These are phyloP conservation scores for Vitis vinifera DNA, from an alignment of 164 flowering plant genomes.

Conservation along the genomic window DNA sequence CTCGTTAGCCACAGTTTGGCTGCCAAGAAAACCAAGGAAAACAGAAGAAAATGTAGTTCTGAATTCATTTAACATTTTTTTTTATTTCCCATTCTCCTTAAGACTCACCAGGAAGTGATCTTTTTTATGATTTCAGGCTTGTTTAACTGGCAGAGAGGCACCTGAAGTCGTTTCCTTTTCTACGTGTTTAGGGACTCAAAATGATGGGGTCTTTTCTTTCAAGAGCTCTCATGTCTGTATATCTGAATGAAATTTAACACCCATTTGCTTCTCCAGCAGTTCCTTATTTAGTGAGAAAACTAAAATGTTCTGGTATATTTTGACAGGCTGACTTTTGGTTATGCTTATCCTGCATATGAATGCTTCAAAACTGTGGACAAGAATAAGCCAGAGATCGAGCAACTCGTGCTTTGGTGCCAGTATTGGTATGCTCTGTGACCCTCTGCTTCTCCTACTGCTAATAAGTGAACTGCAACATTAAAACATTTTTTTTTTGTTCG, in stretches of 20 bases:
- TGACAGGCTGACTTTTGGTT: slow-evolving; percentile 78
- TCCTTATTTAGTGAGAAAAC: not conserved
- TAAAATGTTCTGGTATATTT: not conserved
- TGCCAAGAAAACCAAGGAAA: too few relatives aligned
- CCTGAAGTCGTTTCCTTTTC: too few relatives aligned
- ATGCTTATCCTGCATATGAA: slow-evolving; percentile 88
- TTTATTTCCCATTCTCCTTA: not conserved
- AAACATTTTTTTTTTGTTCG: not conserved
- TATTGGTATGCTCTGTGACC: slow-evolving; percentile 53
- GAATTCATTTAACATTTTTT: not conserved
- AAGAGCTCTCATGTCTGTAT: slow-evolving; percentile 68
- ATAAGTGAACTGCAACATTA: too few relatives aligned
- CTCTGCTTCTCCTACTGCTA: too few relatives aligned
- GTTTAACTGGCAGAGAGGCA: too few relatives aligned
- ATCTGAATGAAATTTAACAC: not conserved
- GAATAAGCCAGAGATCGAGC: slow-evolving; percentile 65
- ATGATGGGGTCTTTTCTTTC: slow-evolving; percentile 80
- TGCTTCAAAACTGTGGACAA: slow-evolving; percentile 82
- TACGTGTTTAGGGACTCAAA: slow-evolving; percentile 9
- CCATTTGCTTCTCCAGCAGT: not conserved
- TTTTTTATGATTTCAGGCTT: not conserved
- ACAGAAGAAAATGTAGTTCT: too few relatives aligned
- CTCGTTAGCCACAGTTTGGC: too few relatives aligned
- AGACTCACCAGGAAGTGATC: not conserved
- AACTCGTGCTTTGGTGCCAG: slow-evolving; percentile 91